Conservation (phyloP, 2,329 filamentous ascomycete genomes). For the Fusarium nematophilum region DNA sequence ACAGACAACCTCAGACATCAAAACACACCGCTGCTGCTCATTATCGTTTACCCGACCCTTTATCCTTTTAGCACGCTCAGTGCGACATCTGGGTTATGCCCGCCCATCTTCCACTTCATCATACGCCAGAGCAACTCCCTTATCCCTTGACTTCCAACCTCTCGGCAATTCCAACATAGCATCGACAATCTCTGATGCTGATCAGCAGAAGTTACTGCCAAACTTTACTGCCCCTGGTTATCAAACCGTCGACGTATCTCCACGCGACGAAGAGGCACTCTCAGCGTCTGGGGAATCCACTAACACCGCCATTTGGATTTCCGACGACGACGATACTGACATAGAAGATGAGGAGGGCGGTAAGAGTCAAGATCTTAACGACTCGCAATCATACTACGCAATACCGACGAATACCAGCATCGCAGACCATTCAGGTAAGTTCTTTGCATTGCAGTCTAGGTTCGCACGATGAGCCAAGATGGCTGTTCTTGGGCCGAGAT, state of each 20-base stretch:
- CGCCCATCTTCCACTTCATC: neutral
- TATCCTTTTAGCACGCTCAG: too few relatives aligned
- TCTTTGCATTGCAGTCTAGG: neutral
- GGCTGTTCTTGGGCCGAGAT: conserved; percentile 8
- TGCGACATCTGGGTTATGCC: too few relatives aligned
- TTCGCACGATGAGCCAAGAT: neutral
- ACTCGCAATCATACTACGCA: conserved; percentile 5
- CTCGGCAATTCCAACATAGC: neutral
- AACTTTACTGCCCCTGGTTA: neutral
- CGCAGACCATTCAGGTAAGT: conserved; percentile 13
- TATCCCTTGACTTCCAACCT: neutral
- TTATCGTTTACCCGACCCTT: too few relatives aligned
- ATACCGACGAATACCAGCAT: conserved; percentile 1
- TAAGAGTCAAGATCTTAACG: neutral
- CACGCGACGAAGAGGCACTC: neutral
- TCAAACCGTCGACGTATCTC: neutral
- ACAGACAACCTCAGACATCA: too few relatives aligned
- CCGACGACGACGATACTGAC: conserved; percentile 6
- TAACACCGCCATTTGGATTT: neutral
- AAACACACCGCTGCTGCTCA: too few relatives aligned
- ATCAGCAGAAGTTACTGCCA: neutral
- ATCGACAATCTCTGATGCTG: neutral
- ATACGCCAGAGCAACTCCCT: neutral
- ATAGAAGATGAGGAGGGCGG: conserved; percentile 5
- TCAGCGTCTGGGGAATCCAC: neutral